These are phyloP conservation scores for Ilex asprella DNA, from an alignment of 257 asterid species.

Conservation along the genomic window DNA sequence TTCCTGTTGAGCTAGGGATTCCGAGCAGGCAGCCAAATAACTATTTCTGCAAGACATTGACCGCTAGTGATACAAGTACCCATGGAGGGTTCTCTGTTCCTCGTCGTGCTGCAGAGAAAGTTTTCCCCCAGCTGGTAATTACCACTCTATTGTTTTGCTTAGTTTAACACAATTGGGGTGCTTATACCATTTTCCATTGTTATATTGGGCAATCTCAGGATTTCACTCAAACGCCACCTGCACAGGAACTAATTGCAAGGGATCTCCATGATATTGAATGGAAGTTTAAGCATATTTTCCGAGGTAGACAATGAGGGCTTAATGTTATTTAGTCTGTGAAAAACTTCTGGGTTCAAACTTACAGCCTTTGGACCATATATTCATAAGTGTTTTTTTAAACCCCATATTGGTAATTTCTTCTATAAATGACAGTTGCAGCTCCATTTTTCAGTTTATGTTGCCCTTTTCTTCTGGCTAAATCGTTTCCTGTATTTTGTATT, in stretches of 20 bases:
- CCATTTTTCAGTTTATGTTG: no score
- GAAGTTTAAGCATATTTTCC: constrained; percentile 95
- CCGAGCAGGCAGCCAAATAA: constrained; percentile 90
- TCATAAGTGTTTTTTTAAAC: no score
- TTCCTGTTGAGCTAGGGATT: constrained; percentile 83
- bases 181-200: constrained; percentile 14
- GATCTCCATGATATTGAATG: constrained; percentile 95
- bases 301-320: constrained; percentile 45
- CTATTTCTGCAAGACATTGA: constrained; percentile 92
- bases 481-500: no score
- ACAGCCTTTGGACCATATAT: no score
- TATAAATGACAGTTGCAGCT: no score
- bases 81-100: constrained; percentile 99
- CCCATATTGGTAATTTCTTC: no score
- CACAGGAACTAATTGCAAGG: constrained; percentile 94
- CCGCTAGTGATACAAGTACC: constrained; percentile 96
- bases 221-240: constrained; percentile 93
- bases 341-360: no score
- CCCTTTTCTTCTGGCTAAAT: no score
- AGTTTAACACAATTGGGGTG: constrained; percentile 3
- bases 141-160: constrained; percentile 4
- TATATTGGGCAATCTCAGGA: constrained; percentile 44
- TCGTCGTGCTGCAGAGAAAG: constrained; percentile 99
- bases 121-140: constrained; percentile 89
- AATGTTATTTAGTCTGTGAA: no score